phyloP scores from a whole-genome alignment of 169 alveolate genomes.

The Plasmodium vivax region DNA sequence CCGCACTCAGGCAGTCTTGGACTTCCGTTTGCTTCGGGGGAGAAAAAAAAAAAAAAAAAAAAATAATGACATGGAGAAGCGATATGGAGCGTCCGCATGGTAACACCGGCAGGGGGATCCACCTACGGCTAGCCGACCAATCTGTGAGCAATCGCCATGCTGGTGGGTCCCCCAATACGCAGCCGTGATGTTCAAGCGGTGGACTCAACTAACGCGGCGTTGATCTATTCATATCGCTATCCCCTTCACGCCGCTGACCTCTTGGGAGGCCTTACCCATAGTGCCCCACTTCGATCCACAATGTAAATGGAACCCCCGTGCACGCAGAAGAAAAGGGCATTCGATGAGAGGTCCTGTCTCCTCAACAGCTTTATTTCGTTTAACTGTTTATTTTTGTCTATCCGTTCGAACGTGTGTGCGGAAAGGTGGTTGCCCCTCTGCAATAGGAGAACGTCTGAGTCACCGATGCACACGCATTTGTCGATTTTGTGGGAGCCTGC shows the following conservation, averaged over 20 bases:
- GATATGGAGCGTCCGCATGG: not conserved
- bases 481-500: constrained; percentile 33
- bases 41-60: not conserved
- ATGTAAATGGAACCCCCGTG: constrained; percentile 12
- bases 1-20: not conserved
- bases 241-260: not conserved
- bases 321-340: constrained; percentile 24
- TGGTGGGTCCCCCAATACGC: not conserved
- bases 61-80: not conserved
- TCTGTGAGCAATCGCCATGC: not conserved
- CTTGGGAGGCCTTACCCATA: constrained; percentile 15
- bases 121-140: not conserved
- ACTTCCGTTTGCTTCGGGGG: not conserved
- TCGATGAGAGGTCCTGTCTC: not conserved
- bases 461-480: constrained; percentile 25
- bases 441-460: constrained; percentile 25
- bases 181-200: not conserved
- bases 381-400: not conserved
- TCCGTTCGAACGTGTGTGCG: constrained; percentile 8
- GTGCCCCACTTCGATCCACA: constrained; percentile 30
- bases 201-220: not conserved
- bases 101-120: not conserved
- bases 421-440: constrained; percentile 19
- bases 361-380: constrained; percentile 41
- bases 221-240: not conserved